Base-by-base conservation (phyloP, 1,284 basidiomycete species). In the Trichosporon sp. region DNA sequence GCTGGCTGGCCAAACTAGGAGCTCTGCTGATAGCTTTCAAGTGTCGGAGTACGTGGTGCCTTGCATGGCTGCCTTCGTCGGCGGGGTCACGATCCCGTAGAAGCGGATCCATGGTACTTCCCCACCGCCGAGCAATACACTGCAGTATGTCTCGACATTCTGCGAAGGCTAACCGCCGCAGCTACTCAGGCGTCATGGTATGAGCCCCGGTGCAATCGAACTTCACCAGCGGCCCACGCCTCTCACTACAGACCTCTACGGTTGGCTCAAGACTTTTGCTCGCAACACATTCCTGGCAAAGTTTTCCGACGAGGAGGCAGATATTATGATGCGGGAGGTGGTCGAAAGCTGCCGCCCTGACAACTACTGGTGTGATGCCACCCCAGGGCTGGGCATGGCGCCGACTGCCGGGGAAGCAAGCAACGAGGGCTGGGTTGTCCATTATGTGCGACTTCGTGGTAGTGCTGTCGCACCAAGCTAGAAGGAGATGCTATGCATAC, bases 31-130 rank as follows among this genome's bases (percentile, higher is more conserved):
- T 21, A 52, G n/a, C n/a, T n/a, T n/a, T n/a, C n/a, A 61, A 70
- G 67, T 3, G 31, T 68, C 27, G 89, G 88, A 3, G 78, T 91
- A 13, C 81, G 90, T 59, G 78, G 81, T 10, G 85, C 86, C 1
- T 72, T 93, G 6, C 83, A 91, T 69, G 73, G 82, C 11, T 86
- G 84, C 0, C 75, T 88, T 36, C 80, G 78, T 58, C 78, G 79
- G n/a, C 81, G 83, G 19, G 88, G 88, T 0, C 77, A 86, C 57
- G 83, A 91, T 72, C 85, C 89, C 4, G 73, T 77, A 3, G 69
- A 76, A 7, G 74, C 86, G 36, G 90, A 93, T 73, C 91, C 91
- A 0, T 93, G 90, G 90, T 91, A 86, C 78, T 92, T 91, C 72
- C 91, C 91, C 0, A 87, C 88, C 0, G 81, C 82, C 4, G 82